phyloP scores from a whole-genome alignment of 2,329 filamentous ascomycete species.

The Nemania sp. region DNA sequence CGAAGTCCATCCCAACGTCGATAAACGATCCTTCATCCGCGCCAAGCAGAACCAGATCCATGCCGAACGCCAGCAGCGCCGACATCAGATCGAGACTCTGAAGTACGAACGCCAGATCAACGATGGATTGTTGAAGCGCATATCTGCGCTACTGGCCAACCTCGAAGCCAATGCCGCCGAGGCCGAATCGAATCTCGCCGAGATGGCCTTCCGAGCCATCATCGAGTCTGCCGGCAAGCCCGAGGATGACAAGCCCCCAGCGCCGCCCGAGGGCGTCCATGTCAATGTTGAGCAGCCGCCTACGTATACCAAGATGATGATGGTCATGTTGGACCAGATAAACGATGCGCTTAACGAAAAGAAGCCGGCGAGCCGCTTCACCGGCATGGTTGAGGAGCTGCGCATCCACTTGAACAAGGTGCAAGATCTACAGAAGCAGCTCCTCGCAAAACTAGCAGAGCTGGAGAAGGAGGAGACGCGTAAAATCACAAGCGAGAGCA shows the following conservation, averaged over 20 bases:
- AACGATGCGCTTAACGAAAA: constrained; percentile 82
- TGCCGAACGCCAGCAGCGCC: constrained; percentile 82
- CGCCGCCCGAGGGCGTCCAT: constrained; percentile 79
- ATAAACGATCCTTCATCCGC: constrained; percentile 97
- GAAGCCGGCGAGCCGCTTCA: constrained; percentile 69
- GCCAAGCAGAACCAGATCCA: constrained; percentile 98
- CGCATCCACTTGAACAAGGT: constrained; percentile 79
- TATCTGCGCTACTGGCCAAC: constrained; percentile 75
- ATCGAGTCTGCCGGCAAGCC: constrained; percentile 78
- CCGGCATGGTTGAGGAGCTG: constrained; percentile 78
- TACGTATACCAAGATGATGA: constrained; percentile 97
- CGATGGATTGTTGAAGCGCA: constrained; percentile 83
- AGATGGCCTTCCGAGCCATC: constrained; percentile 86
- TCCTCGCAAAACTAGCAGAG: constrained; percentile 74
- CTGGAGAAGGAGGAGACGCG: constrained; percentile 81
- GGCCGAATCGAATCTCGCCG: constrained; percentile 69
- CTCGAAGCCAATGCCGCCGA: constrained; percentile 75
- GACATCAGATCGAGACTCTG: constrained; percentile 84
- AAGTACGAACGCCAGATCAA: constrained; percentile 95
- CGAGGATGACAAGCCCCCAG: constrained; percentile 74
- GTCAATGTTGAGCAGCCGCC: constrained; percentile 73
- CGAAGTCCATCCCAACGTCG: constrained; percentile 98
- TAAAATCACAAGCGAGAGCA: constrained; percentile 92
- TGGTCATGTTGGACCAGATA: constrained; percentile 90
- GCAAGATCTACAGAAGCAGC: constrained; percentile 73